Base-by-base conservation (phyloP, 1,284 basidiomycete genomes). In the Ceratobasidium sp. region DNA sequence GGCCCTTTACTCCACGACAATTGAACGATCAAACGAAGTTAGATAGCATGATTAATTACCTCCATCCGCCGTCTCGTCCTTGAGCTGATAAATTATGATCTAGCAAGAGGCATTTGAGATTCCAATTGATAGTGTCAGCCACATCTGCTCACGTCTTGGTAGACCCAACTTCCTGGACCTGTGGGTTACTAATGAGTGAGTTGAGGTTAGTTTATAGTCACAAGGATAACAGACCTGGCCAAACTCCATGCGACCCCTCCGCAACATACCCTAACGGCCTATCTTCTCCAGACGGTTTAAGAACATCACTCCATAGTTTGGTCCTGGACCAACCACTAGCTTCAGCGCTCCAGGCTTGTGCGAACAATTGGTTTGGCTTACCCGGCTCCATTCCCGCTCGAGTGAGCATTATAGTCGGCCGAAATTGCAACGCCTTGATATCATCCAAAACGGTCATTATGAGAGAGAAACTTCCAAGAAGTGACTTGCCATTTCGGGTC, bases 391-490 rank as follows among this genome's bases (percentile, higher is more conserved):
- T 70, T 70, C 36, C 67, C 55, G 3, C 53, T 30, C 6, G 65
- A 70, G 18, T 70, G 67, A 16, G 67, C 67, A 34, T 70, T 70
- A 48, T 70, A 70, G 46, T 70, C 67, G n/a, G 67, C 67, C 12
- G 67, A 70, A 34, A 58, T 70, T 6, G 67, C 67, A 32, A 48
- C 50, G 3, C 67, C 67, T 70, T 23, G 1, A n/a, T n/a, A 28
- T 34, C 46, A 48, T 6, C 8, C 6, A 6, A 48, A 48, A 12
- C 28, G 28, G 50, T n/a, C 46, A 50, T 5, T 32, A 3, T 3
- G 28, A 8, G 21, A 23, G 30, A 39, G 9, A n/a, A 18, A 18
- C 18, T 30, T 16, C n/a, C 5, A 8, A 26, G 16, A 9, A 14
- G 4, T 5, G 2, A 1, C 67, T 21, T 34, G 59, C 67, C 67